phyloP scores from a whole-genome alignment of 371 early-diverging fungal genomes.

The Syncephalastrum racemosum region DNA sequence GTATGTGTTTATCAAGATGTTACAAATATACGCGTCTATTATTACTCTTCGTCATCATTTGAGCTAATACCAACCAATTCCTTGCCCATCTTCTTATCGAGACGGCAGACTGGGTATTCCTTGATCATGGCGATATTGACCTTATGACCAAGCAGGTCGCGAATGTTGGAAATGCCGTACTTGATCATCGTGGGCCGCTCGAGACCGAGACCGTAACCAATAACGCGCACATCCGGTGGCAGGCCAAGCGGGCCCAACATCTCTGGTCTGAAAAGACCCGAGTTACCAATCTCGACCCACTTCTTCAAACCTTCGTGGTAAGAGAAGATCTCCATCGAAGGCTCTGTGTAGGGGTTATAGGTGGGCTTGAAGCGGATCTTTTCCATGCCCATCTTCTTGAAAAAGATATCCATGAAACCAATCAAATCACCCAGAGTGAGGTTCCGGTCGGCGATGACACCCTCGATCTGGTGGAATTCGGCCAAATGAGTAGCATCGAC shows the following conservation, averaged over 20 bases:
- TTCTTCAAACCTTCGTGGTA: slow-evolving; percentile 94
- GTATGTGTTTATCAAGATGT: too few relatives aligned
- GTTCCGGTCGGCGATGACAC: slow-evolving; percentile 96
- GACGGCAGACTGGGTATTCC: slow-evolving; percentile 87
- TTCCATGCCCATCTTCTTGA: slow-evolving; percentile 95
- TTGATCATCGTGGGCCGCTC: slow-evolving; percentile 99
- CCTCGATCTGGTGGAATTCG: slow-evolving; percentile 99
- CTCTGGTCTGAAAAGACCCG: slow-evolving; percentile 99
- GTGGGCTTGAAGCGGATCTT: slow-evolving; percentile 99
- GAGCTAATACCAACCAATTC: slow-evolving; percentile 55
- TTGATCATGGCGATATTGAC: slow-evolving; percentile 95
- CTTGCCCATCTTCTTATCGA: slow-evolving; percentile 80
- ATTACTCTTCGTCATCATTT: slow-evolving; percentile 10
- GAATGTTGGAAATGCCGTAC: slow-evolving; percentile 96
- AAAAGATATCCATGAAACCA: slow-evolving; percentile 97
- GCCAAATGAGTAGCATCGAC: slow-evolving; percentile 99
- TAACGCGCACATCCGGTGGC: slow-evolving; percentile 95
- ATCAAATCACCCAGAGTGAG: slow-evolving; percentile 97
- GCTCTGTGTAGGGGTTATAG: slow-evolving; percentile 99
- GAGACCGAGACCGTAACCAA: slow-evolving; percentile 99
- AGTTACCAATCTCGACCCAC: slow-evolving; percentile 99
- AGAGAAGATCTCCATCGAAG: slow-evolving; percentile 99
- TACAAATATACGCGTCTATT: slow-evolving; percentile 7
- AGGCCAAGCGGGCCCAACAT: slow-evolving; percentile 98
- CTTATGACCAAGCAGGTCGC: slow-evolving; percentile 99